Evolutionary conservation across 345 rosid genomes (phyloP), one percentile per base, ranked within the genome.

Genomic region (Erysimum cheiranthoides): DNA sequence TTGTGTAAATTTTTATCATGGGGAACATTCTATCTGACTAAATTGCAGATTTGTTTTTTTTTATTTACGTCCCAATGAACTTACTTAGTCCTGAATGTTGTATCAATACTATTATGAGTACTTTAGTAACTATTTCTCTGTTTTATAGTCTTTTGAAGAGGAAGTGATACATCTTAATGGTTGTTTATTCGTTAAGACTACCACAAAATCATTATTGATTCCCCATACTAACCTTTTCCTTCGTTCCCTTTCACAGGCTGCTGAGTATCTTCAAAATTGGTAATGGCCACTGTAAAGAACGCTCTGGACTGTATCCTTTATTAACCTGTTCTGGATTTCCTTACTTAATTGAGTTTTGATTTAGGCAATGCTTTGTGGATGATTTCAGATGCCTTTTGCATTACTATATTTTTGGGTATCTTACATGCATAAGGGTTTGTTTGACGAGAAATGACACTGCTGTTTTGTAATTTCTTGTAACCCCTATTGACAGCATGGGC

Each of bases 221-320:
- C 62, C 35, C 13, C 9, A 10, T 50, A 18, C 68, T 64, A 49
- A 49, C 27, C n/a, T 70, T 77, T 30, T 43, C 4, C 16, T 47
- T 47, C 25, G 11, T 32, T 62, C n/a, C 38, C 18, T 18, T 70
- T 76, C 60, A 62, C 34, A 5, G 59, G 47, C 5, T 54, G 72
- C 56, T 47, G 72, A 49, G 67, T 64, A 65, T 77, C 65, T 65
- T 77, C 46, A 64, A 45, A 8, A 6, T 45, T 47, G 47, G 32
- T 58, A 7, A 71, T 78, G 77, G 77, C 67, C 61, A 39, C 73
- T 36, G 73, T 57, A 32, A 40, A 14, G 21, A 57, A 35, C 16
- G 39, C 34, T 71, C 62, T 50, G 54, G 39, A 58, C 39, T 49
- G 81, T 71, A 77, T 77, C 77, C 68, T 77, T 64, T 31, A 11